These are phyloP conservation scores for Lasiosphaeris hirsuta DNA, from an alignment of 495 filamentous ascomycete genomes.

Conservation along the genomic window DNA sequence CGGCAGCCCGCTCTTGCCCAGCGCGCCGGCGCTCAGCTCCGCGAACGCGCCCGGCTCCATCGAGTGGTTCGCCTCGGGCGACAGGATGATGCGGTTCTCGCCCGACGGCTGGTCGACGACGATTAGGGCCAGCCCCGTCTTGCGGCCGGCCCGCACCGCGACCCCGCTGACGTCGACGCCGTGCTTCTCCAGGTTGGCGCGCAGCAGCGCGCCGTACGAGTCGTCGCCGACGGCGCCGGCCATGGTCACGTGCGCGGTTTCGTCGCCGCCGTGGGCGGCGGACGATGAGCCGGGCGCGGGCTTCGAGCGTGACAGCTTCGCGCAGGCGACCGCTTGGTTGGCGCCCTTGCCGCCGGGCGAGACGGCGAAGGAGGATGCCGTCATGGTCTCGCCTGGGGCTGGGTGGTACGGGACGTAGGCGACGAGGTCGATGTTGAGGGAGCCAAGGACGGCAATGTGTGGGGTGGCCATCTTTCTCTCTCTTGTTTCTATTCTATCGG, in stretches of 20 bases:
- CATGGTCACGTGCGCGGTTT: constrained; percentile 67
- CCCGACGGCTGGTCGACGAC: constrained; percentile 75
- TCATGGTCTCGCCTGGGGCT: constrained; percentile 80
- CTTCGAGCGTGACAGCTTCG: constrained; percentile 42
- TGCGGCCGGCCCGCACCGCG: constrained; percentile 41
- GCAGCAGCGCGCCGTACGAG: constrained; percentile 54
- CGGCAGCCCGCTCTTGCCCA: constrained; percentile 30
- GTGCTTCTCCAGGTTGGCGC: constrained; percentile 49
- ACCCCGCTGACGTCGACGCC: constrained; percentile 63
- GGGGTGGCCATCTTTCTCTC: constrained; percentile 22
- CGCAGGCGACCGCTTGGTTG: constrained; percentile 86
- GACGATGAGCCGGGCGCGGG: constrained; percentile 20
- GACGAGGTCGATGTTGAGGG: constrained; percentile 89
- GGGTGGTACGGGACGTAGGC: constrained; percentile 83
- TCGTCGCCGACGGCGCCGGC: constrained; percentile 78
- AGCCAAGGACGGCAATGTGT: constrained; percentile 77
- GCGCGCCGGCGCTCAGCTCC: neutral
- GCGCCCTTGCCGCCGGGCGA: constrained; percentile 91
- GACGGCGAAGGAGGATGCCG: constrained; percentile 68
- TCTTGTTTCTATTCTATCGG: neutral
- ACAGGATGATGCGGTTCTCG: constrained; percentile 84
- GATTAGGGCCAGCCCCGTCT: constrained; percentile 79
- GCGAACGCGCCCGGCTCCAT: constrained; percentile 19
- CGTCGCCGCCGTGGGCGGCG: constrained; percentile 27
- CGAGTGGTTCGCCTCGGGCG: constrained; percentile 72